These are phyloP conservation scores for Chloromonas sp. DNA, from an alignment of 163 green algal genomes.

Conservation along the genomic window DNA sequence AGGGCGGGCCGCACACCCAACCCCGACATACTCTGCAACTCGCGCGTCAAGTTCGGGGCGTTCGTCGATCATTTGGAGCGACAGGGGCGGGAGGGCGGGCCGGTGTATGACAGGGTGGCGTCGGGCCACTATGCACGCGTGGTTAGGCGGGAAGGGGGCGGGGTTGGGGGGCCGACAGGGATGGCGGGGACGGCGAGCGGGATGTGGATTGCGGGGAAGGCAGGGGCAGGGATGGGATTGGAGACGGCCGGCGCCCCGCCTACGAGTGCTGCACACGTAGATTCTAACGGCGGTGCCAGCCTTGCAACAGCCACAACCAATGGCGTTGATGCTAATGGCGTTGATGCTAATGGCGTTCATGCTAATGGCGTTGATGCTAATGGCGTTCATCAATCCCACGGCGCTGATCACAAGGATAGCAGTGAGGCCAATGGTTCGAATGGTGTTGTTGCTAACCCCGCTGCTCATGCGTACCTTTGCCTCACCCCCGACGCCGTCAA, in stretches of 20 bases:
- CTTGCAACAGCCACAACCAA: slow-evolving; percentile 4
- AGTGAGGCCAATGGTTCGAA: neutral
- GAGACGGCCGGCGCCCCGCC: neutral
- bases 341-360: neutral
- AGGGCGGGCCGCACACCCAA: slow-evolving; percentile 89
- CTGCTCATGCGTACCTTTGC: neutral
- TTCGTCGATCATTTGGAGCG: slow-evolving; percentile 3
- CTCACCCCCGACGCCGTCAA: slow-evolving; percentile 75
- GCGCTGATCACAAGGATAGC: neutral
- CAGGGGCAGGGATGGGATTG: neutral
- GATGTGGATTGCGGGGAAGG: neutral
- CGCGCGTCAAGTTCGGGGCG: slow-evolving; percentile 90
- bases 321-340: neutral
- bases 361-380: neutral
- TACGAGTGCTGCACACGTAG: too few species aligned
- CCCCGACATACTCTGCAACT: slow-evolving; percentile 98
- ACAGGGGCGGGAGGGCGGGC: neutral
- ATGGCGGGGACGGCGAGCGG: neutral
- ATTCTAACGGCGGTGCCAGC: too few species aligned
- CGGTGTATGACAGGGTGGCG: slow-evolving; percentile 79
- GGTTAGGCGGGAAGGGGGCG: slow-evolving; percentile 1
- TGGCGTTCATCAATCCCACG: too few species aligned
- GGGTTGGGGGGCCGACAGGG: too few species aligned
- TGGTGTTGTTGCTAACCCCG: neutral
- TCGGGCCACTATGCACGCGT: slow-evolving; percentile 92